phyloP scores from a whole-genome alignment of 345 rosid species.

The Pugionium dolabratum region DNA sequence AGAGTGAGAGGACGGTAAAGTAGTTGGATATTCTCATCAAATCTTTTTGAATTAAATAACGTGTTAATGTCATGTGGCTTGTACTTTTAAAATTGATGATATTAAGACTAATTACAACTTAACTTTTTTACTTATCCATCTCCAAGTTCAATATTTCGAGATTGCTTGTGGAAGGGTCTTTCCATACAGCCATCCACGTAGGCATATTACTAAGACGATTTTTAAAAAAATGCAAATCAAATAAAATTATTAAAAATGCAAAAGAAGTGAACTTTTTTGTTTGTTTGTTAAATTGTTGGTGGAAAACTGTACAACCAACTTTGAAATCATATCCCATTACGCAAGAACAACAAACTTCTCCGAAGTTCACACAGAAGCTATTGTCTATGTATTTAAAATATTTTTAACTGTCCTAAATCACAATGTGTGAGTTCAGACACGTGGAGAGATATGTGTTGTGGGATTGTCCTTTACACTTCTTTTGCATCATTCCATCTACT shows the following conservation, averaged over 20 bases:
- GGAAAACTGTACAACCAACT: conserved; percentile 42
- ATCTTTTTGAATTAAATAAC: conserved; percentile 14
- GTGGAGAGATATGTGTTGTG: conserved; percentile 15
- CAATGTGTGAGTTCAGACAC: conserved; percentile 34
- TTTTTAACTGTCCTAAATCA: neutral
- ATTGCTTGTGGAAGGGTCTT: conserved; percentile 31
- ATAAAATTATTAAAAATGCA: neutral
- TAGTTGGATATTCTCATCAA: conserved; percentile 40
- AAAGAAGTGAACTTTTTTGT: neutral
- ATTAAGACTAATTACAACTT: neutral
- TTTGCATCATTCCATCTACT: conserved; percentile 36
- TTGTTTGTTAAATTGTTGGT: conserved; percentile 41
- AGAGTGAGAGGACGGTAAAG: conserved; percentile 50
- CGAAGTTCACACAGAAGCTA: conserved; percentile 38
- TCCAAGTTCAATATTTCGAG: conserved; percentile 4
- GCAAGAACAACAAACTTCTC: conserved; percentile 34
- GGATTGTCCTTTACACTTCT: conserved; percentile 25
- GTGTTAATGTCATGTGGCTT: conserved; percentile 37
- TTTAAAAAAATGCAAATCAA: neutral
- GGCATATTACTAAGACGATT: neutral
- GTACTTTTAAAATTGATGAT: conserved; percentile 22
- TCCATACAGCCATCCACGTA: conserved; percentile 33
- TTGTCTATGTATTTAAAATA: conserved; percentile 15
- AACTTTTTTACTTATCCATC: conserved; percentile 20
- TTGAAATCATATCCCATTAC: conserved; percentile 32